Base-by-base conservation (phyloP, 1,284 basidiomycete genomes). In the Cutaneotrichosporon sp. region DNA sequence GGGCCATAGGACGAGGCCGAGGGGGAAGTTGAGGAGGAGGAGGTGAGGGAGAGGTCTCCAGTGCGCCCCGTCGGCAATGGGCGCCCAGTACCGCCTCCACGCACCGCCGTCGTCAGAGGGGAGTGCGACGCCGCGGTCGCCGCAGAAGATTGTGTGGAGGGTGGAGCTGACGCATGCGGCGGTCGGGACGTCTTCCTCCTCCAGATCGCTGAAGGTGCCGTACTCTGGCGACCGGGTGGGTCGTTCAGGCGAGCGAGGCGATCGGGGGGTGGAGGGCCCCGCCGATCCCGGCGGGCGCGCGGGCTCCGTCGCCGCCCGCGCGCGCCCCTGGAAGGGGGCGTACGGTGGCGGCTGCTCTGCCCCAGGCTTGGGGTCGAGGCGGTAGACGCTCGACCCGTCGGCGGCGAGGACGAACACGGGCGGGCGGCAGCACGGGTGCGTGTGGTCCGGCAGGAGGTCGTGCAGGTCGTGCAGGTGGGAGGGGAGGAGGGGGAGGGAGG, bases 1-100 rank as follows among this genome's bases (percentile, higher is more conserved):
- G 10, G 78, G 79, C 78, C 78, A 79, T 10, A 79, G 56, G 25
- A 79, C 56, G 14, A 80, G 59, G 49, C 76, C 77, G 46, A 79
- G 71, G n/a, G 76, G 78, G 53, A 80, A 76, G 58, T 78, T 80
- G 31, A 79, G 36, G 10, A 77, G 27, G 1, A 76, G 54, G 6
- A 79, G 65, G 63, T 80, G 79, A 1, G 73, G 42, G 25, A 73
- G 47, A 1, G 72, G 65, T 22, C 63, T 56, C 79, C 79, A 80
- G 54, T 75, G 72, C n/a, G 57, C 60, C 3, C 38, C 33, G 27
- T 64, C 63, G 2, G 63, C 58, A 13, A 78, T 16, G 14, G 79
- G 71, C n/a, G 63, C 52, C 71, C 73, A 73, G 56, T 70, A 79
- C 52, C 74, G 58, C 45, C 63, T 67, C 65, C 65, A 49, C 11